Percentiles rank a stretch among this genome's conserved stretches.
Evolutionary conservation across 129 eudicot species (phyloP).

Genomic region (Saposhnikovia divaricata): DNA sequence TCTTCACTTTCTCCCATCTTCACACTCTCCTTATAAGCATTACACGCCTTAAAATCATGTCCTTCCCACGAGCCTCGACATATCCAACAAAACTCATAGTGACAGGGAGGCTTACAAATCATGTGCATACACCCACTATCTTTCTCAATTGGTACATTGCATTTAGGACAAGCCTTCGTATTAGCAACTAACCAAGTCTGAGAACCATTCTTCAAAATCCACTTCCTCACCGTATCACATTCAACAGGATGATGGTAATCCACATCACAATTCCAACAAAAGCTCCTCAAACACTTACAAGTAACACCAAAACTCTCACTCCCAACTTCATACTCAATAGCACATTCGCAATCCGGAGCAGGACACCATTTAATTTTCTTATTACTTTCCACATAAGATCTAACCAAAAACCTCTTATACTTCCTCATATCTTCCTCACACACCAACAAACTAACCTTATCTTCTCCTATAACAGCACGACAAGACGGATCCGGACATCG

Average conservation of each 20-base stretch:
- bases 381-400: background rate
- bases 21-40: background rate
- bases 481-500: conserved; percentile 6
- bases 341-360: conserved; percentile 6
- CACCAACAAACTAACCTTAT: background rate
- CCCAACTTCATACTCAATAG: conserved; percentile 5
- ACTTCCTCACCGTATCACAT: conserved; percentile 33
- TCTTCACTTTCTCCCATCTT: background rate
- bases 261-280: conserved; percentile 22
- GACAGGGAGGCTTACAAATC: conserved; percentile 25
- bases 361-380: background rate
- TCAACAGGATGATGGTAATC: conserved; percentile 51
- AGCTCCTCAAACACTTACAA: background rate
- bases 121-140: conserved; percentile 26
- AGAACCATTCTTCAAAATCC: conserved; percentile 31
- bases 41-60: background rate
- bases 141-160: conserved; percentile 29
- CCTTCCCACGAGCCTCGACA: background rate
- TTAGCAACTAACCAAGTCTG: conserved; percentile 38
- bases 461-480: conserved; percentile 1
- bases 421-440: background rate
- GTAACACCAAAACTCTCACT: background rate
- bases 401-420: background rate
- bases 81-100: conserved; percentile 36
- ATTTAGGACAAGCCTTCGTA: conserved; percentile 39